These are phyloP conservation scores for Triticum monococcum DNA, from an alignment of 176 grass and related monocot genomes.

Conservation along the genomic window DNA sequence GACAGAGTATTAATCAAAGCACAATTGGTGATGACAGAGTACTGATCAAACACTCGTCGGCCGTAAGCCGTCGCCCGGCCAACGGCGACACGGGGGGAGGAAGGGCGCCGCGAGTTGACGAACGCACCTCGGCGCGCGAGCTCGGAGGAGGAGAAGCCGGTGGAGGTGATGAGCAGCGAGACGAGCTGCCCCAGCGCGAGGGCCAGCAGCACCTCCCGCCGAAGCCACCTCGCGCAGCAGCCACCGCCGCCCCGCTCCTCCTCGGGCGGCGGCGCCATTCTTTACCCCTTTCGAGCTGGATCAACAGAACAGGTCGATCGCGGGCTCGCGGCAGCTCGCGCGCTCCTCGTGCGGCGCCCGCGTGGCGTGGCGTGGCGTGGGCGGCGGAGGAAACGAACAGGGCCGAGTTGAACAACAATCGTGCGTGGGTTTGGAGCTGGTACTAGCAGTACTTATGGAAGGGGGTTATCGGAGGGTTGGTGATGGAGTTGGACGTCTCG, in stretches of 20 bases:
- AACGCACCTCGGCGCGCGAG: conserved; percentile 70
- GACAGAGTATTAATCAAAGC: too few relatives aligned
- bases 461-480: too few relatives aligned
- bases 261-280: conserved; percentile 31
- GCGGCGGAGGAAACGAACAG: too few relatives aligned
- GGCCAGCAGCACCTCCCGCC: conserved; percentile 49
- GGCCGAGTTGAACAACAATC: background rate
- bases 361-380: background rate
- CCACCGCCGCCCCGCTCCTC: background rate
- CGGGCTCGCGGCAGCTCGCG: too few relatives aligned
- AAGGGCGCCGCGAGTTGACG: background rate
- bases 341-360: too few relatives aligned
- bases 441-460: too few relatives aligned
- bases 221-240: conserved; percentile 27
- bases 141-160: conserved; percentile 92
- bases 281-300: background rate
- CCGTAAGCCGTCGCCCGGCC: background rate
- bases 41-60: background rate
- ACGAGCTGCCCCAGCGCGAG: conserved; percentile 84
- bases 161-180: conserved; percentile 95
- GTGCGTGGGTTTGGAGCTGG: too few relatives aligned
- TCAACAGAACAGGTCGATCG: background rate
- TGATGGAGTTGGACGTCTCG: too few relatives aligned
- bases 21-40: background rate
- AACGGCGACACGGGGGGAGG: background rate